Conservation (phyloP, 2,329 filamentous ascomycete genomes). For the Mycosphaerelloides madeirae region DNA sequence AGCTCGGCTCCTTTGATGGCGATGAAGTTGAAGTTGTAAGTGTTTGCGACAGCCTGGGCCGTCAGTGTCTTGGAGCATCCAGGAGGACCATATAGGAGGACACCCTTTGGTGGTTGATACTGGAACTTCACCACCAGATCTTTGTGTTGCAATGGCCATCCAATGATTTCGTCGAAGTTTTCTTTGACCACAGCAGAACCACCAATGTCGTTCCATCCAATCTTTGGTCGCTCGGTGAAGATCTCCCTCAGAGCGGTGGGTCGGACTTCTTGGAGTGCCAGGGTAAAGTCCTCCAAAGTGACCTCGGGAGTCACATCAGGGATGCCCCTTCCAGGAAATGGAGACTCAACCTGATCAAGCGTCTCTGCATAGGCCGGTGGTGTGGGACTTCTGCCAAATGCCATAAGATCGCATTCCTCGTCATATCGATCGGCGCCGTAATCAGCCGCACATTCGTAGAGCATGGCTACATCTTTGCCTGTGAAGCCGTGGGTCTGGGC, state of each 20-base stretch:
- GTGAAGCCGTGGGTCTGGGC: slow-evolving; percentile 84
- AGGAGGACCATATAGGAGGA: slow-evolving; percentile 85
- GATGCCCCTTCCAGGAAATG: neutral
- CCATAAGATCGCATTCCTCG: slow-evolving; percentile 25
- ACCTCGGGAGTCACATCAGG: neutral
- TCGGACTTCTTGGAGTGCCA: slow-evolving; percentile 63
- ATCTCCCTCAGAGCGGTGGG: slow-evolving; percentile 87
- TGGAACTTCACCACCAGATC: slow-evolving; percentile 49
- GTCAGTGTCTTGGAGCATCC: slow-evolving; percentile 93
- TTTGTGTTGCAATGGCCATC: slow-evolving; percentile 54
- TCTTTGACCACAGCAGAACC: slow-evolving; percentile 72
- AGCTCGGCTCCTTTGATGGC: slow-evolving; percentile 91
- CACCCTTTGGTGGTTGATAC: slow-evolving; percentile 66
- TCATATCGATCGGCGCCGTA: slow-evolving; percentile 32
- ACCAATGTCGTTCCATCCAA: slow-evolving; percentile 82
- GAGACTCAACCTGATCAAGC: neutral
- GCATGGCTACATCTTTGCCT: slow-evolving; percentile 65
- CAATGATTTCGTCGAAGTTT: slow-evolving; percentile 53
- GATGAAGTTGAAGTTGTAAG: slow-evolving; percentile 88
- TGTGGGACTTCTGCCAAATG: slow-evolving; percentile 13
- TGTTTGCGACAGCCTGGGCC: slow-evolving; percentile 85
- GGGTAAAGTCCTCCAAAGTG: slow-evolving; percentile 12
- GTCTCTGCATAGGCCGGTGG: slow-evolving; percentile 14
- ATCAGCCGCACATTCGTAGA: slow-evolving; percentile 55
- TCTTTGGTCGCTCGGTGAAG: slow-evolving; percentile 79